These are phyloP conservation scores for Colletotrichum spaethianum DNA, from an alignment of 2,329 filamentous ascomycete genomes.

Conservation along the genomic window DNA sequence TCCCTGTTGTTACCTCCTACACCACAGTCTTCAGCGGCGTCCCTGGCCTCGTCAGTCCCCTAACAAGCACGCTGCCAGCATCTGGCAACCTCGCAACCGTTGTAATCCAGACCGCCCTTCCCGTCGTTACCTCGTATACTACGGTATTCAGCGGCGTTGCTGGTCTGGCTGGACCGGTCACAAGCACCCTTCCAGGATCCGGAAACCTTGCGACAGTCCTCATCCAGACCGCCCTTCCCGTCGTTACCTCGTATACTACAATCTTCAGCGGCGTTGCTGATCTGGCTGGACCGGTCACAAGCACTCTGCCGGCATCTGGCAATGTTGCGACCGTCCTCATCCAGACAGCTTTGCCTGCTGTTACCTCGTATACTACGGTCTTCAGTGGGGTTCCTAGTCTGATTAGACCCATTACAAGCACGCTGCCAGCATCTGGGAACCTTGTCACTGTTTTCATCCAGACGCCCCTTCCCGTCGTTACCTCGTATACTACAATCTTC, in stretches of 20 bases:
- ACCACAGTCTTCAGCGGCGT: neutral
- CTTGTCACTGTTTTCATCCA: constrained; percentile 16
- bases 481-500: constrained; percentile 9
- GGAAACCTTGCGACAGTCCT: neutral
- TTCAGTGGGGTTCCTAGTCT: constrained; percentile 12
- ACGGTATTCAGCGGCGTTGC: neutral
- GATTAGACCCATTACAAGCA: neutral
- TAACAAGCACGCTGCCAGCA: constrained; percentile 1
- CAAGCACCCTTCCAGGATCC: neutral
- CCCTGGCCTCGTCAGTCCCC: neutral
- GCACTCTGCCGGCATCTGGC: neutral
- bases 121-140: constrained; percentile 8
- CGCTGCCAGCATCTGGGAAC: constrained; percentile 10
- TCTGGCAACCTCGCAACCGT: constrained; percentile 9
- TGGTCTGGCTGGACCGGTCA: neutral
- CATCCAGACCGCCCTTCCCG: neutral
- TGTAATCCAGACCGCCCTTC: constrained; percentile 13
- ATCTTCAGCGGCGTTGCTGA: neutral
- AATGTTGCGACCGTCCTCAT: neutral
- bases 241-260: constrained; percentile 11
- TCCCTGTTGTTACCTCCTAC: neutral
- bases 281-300: neutral
- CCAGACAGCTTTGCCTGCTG: neutral
- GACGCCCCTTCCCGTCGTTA: constrained; percentile 2
- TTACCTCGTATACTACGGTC: constrained; percentile 9